Evolutionary conservation across 140 eudicot genomes (phyloP).

Genomic region (Senecio squalidus): DNA sequence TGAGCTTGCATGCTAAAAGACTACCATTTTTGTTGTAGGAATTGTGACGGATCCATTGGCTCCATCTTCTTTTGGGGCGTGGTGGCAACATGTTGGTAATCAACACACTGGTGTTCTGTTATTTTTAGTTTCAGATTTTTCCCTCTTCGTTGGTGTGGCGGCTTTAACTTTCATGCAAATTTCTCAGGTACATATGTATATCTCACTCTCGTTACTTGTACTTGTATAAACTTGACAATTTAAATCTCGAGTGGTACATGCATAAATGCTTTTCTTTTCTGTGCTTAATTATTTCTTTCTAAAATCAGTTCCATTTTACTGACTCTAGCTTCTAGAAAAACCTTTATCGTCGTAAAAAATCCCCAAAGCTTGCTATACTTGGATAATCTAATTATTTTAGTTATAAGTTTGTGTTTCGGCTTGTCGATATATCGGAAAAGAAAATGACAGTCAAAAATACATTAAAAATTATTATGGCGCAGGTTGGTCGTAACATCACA

Average conservation of each 20-base stretch:
- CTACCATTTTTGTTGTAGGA: slow-evolving; percentile 40
- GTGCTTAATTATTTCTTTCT: too few relatives aligned
- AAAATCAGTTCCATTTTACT: too few relatives aligned
- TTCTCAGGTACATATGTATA: slow-evolving; percentile 65
- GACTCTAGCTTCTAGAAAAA: too few relatives aligned
- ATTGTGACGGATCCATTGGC: slow-evolving; percentile 81
- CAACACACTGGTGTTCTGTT: slow-evolving; percentile 76
- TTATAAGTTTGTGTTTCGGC: not conserved
- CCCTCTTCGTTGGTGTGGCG: slow-evolving; percentile 78
- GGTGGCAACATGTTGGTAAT: slow-evolving; percentile 78
- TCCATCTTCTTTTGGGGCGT: slow-evolving; percentile 80
- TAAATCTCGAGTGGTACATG: too few relatives aligned
- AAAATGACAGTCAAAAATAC: not conserved
- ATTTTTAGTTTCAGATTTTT: slow-evolving; percentile 63
- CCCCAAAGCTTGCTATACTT: too few relatives aligned
- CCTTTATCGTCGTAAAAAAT: too few relatives aligned
- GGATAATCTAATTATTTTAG: not conserved
- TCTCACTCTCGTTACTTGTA: not conserved
- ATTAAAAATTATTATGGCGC: slow-evolving; percentile 6
- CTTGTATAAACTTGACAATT: too few relatives aligned
- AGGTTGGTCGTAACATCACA: slow-evolving; percentile 95
- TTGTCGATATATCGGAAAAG: slow-evolving; percentile 6
- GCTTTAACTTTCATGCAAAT: slow-evolving; percentile 79
- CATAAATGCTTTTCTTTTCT: too few relatives aligned
- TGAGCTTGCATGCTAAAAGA: slow-evolving; percentile 1